Evolutionary conservation across 495 filamentous ascomycete species (phyloP), one percentile per base, ranked within the genome.

Genomic region (Aspergillus campestris): DNA sequence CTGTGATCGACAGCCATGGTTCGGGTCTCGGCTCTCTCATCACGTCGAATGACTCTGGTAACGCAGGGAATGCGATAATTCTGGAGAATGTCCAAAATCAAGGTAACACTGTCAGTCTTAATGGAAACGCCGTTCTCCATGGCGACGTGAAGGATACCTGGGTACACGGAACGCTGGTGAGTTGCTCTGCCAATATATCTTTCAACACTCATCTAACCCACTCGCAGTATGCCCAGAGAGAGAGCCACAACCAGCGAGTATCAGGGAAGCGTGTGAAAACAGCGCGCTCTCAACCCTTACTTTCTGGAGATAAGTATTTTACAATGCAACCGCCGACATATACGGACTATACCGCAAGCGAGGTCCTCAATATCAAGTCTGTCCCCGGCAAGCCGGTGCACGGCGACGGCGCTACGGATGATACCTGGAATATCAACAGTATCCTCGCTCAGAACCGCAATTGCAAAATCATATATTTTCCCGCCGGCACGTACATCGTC

Each of bases 401-500:
- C 13, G 65, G 65, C 13, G 63, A 69, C 33, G 65, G 65, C 8
- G 41, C 41, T n/a, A 61, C 58, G 2, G 65, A 69, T 38, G 64
- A 69, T 43, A 67, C 71, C 1, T 55, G 45, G 3, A 69, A 66
- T 28, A 73, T 82, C 50, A 77, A 80, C 50, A 42, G 53, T 3
- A 67, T 78, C 61, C 28, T 75, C 45, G 40, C 70, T n/a, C 40
- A 72, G 50, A 56, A 72, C 37, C 50, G 64, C 46, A 44, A 56
- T 14, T 58, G 66, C 52, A 71, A 68, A 32, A 43, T 81, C 7
- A 58, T 75, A 3, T 82, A 73, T 56, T 81, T 83, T 48, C 78
- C 78, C 2, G 60, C 65, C 6, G 79, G 80, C 5, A 73, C 69
- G 0, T 83, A 83, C 52, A 58, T 70, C n/a, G 73, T 82, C 39